phyloP scores from a whole-genome alignment of 2,329 filamentous ascomycete species.

The Venturia carpophila region DNA sequence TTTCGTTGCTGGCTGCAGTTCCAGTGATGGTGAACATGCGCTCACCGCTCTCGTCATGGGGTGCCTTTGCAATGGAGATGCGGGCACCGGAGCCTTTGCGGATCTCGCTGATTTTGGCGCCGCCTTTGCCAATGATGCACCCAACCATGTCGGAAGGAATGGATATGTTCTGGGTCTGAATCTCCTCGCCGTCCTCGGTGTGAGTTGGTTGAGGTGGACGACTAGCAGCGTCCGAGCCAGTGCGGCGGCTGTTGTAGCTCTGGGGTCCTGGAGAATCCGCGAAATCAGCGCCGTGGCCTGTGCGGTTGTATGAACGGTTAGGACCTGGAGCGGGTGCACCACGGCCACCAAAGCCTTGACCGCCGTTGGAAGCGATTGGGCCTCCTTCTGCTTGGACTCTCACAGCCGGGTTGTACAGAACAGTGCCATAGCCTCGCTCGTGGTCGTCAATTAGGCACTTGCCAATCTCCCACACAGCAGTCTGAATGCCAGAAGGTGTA shows the following conservation, averaged over 20 bases:
- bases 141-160: slow-evolving; percentile 99
- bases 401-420: slow-evolving; percentile 94
- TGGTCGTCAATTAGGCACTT: slow-evolving; percentile 97
- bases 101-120: slow-evolving; percentile 98
- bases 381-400: slow-evolving; percentile 62
- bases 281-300: slow-evolving; percentile 95
- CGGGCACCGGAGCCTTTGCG: slow-evolving; percentile 92
- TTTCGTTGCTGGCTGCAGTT: slow-evolving; percentile 86
- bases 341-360: slow-evolving; percentile 40
- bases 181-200: slow-evolving; percentile 93
- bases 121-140: slow-evolving; percentile 93
- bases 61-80: slow-evolving; percentile 95
- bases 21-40: slow-evolving; percentile 99
- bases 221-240: slow-evolving; percentile 70
- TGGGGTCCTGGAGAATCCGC: slow-evolving; percentile 64
- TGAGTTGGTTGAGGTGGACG: slow-evolving; percentile 74
- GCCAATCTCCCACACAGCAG: slow-evolving; percentile 96
- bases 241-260: slow-evolving; percentile 55
- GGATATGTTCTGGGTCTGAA: slow-evolving; percentile 98
- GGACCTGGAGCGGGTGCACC: slow-evolving; percentile 19
- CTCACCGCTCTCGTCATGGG: slow-evolving; percentile 95
- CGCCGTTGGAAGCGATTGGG: slow-evolving; percentile 39
- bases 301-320: slow-evolving; percentile 66
- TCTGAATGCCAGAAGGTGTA: slow-evolving; percentile 88
- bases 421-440: slow-evolving; percentile 93